Evolutionary conservation across 192 early-diverging fungal species (phyloP).

Genomic region (Podila minutissima): DNA sequence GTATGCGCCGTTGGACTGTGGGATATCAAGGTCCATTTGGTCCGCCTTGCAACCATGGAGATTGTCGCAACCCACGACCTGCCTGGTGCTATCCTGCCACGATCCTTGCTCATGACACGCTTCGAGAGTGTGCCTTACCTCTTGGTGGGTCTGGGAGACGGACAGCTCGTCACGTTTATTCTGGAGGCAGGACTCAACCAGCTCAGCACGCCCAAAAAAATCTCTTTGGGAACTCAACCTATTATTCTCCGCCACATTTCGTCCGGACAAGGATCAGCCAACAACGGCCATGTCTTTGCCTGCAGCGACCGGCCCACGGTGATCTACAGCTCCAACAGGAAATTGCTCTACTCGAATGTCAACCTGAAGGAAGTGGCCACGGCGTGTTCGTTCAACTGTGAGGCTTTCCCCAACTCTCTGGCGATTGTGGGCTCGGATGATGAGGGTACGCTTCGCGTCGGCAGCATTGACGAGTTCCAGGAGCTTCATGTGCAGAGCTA

Average conservation of each 20-base stretch:
- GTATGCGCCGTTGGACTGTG: slow-evolving; percentile 81
- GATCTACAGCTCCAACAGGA: slow-evolving; percentile 69
- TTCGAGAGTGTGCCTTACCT: slow-evolving; percentile 78
- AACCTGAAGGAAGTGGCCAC: slow-evolving; percentile 75
- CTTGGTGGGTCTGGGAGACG: slow-evolving; percentile 87
- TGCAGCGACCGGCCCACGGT: slow-evolving; percentile 88
- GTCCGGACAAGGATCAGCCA: background rate
- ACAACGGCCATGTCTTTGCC: slow-evolving; percentile 72
- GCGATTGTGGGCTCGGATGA: slow-evolving; percentile 69
- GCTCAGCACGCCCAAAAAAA: slow-evolving; percentile 63
- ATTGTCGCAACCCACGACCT: slow-evolving; percentile 56
- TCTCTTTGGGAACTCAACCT: slow-evolving; percentile 84
- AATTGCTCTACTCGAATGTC: slow-evolving; percentile 86
- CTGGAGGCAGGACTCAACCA: slow-evolving; percentile 52
- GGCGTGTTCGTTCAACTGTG: slow-evolving; percentile 71
- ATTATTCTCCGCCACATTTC: slow-evolving; percentile 62
- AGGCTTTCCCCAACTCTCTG: slow-evolving; percentile 59
- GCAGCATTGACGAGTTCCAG: slow-evolving; percentile 82
- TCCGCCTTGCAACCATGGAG: slow-evolving; percentile 67
- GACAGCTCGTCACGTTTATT: slow-evolving; percentile 79
- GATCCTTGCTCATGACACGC: slow-evolving; percentile 70
- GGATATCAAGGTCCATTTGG: slow-evolving; percentile 69
- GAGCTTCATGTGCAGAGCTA: slow-evolving; percentile 83
- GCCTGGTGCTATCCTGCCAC: slow-evolving; percentile 67
- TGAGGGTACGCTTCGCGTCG: slow-evolving; percentile 68